Conservation (phyloP, 441 rosid species). For the Kokia cookei region DNA sequence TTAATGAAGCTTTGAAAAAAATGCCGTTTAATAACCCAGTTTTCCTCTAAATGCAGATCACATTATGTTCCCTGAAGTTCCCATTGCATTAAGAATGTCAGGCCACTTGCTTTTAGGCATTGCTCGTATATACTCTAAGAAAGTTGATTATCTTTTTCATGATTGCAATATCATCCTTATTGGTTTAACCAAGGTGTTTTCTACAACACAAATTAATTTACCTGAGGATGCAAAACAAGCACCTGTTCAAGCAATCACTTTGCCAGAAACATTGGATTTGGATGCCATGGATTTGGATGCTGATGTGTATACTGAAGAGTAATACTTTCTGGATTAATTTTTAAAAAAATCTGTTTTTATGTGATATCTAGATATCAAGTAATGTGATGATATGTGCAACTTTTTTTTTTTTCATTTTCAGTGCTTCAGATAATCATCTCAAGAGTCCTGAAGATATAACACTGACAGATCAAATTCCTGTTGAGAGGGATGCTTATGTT, state of each 20-base stretch:
- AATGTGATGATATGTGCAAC: neutral
- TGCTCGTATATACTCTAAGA: constrained; percentile 81
- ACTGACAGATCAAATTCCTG: constrained; percentile 69
- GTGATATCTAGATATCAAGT: neutral
- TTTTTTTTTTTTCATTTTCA: constrained; percentile 10
- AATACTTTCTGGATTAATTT: neutral
- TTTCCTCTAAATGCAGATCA: constrained; percentile 29
- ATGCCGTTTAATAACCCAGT: neutral
- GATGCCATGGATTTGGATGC: constrained; percentile 58
- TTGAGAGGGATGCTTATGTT: constrained; percentile 51
- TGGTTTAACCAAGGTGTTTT: constrained; percentile 50
- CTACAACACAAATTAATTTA: constrained; percentile 41
- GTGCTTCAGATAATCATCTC: constrained; percentile 46
- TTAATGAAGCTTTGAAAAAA: too few species aligned
- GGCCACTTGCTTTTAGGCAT: constrained; percentile 83
- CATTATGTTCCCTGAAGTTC: constrained; percentile 67
- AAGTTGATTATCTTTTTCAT: constrained; percentile 75
- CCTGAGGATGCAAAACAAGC: constrained; percentile 76
- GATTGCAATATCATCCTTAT: constrained; percentile 46
- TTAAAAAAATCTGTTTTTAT: neutral
- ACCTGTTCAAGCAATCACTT: constrained; percentile 55
- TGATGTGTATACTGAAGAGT: constrained; percentile 28
- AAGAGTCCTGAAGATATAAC: constrained; percentile 63
- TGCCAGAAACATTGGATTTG: constrained; percentile 61
- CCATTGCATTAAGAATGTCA: constrained; percentile 77